Base-by-base conservation (phyloP, 129 eudicot genomes). In the Scalesia atractyloides region DNA sequence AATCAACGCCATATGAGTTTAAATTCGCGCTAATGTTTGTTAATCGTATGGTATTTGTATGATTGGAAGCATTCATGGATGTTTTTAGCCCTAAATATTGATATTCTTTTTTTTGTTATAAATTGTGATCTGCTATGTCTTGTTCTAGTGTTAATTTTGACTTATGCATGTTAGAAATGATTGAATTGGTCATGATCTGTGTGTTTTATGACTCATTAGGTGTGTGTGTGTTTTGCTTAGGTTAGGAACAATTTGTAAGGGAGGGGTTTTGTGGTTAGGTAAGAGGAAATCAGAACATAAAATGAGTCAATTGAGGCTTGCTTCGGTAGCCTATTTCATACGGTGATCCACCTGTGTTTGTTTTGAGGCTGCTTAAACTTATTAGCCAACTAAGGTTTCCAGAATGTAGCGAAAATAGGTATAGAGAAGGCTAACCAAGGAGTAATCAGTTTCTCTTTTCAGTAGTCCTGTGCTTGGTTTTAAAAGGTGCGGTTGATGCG, bases 341-440 rank as follows among this genome's bases (percentile, higher is more conserved):
- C 36, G 51, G 30, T 30, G 47, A 43, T 75, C 11, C 7, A 0
- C 57, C 36, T 65, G 73, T 66, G 20, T 37, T 22, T 74, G 46
- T 64, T 39, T 74, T 26, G 16, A 73, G 26, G 71, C n/a, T 50
- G 13, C 33, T 48, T 49, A 62, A 33, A 8, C 22, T 19, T 56
- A 58, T 58, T 37, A 70, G 61, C 49, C 51, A 61, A 63, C 11
- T 15, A 17, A 12, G 41, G 53, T 20, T 46, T 44, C 13, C 22
- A 51, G 79, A 74, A 34, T 48, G 30, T 62, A 49, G 63, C 62
- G 26, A 48, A 37, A 16, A n/a, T 20, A 22, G 43, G 62, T 65
- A 15, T 52, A 11, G 72, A 37, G 72, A 24, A 24, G 30, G 2
- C 30, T 24, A 24, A 64, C 19, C 44, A 47, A 61, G 33, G 19